These are phyloP conservation scores for Morella rubra DNA, from an alignment of 306 rosid genomes.

Conservation along the genomic window DNA sequence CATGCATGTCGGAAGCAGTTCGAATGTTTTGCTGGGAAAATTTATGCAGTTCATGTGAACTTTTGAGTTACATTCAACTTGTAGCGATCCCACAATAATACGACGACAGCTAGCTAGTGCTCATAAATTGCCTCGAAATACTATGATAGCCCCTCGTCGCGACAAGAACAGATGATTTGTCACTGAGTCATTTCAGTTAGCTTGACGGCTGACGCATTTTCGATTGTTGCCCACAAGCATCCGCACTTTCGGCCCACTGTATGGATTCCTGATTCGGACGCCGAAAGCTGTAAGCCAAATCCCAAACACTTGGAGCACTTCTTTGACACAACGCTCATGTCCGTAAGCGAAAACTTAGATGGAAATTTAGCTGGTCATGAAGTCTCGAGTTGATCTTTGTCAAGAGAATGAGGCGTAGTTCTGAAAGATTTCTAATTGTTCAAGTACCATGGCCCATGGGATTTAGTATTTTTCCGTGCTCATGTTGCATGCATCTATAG, in stretches of 20 bases:
- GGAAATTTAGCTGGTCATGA: not conserved
- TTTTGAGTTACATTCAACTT: not conserved
- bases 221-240: conserved; percentile 2
- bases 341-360: not conserved
- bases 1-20: too few relatives aligned
- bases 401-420: not conserved
- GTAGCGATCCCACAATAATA: not conserved
- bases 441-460: not conserved
- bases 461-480: too few relatives aligned
- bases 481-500: too few relatives aligned
- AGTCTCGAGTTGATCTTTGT: not conserved
- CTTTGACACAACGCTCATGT: not conserved
- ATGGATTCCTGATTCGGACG: conserved; percentile 12
- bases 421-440: too few relatives aligned
- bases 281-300: conserved; percentile 4
- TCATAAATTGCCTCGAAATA: not conserved
- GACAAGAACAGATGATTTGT: not conserved
- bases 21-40: too few relatives aligned
- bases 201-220: not conserved
- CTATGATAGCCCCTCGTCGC: not conserved
- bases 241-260: conserved; percentile 1
- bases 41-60: too few relatives aligned
- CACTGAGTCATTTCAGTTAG: not conserved
- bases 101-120: not conserved
- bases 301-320: conserved; percentile 5